Percentiles rank a stretch among this genome's conserved stretches.
Evolutionary conservation across 1,139 yeast species (phyloP).

Genomic region (Sugiyamaella xylanicola): DNA sequence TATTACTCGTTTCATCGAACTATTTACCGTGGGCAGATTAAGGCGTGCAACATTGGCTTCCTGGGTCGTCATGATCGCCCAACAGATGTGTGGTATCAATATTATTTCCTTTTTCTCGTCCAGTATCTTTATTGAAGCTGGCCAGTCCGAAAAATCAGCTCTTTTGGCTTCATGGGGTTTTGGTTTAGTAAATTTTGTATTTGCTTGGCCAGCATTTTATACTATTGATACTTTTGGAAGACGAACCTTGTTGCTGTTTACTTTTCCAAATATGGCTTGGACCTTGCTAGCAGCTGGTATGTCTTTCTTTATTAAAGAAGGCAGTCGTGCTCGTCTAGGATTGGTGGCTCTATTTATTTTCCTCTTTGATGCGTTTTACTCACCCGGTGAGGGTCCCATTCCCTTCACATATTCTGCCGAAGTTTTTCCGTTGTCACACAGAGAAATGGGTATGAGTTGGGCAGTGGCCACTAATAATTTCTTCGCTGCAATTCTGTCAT

Average conservation of each 20-base stretch:
- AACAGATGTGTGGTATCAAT: slow-evolving; percentile 86
- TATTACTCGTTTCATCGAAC: slow-evolving; percentile 46
- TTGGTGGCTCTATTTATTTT: slow-evolving; percentile 58
- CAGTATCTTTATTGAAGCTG: slow-evolving; percentile 25
- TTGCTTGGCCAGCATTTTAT: slow-evolving; percentile 81
- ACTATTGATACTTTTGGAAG: slow-evolving; percentile 82
- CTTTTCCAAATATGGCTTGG: slow-evolving; percentile 79
- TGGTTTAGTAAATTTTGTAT: slow-evolving; percentile 75
- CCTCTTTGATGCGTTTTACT: slow-evolving; percentile 62
- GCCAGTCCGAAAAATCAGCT: slow-evolving; percentile 42
- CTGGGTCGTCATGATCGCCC: slow-evolving; percentile 81
- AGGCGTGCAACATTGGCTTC: slow-evolving; percentile 79
- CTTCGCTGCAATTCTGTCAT: slow-evolving; percentile 68
- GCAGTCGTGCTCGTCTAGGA: slow-evolving; percentile 53
- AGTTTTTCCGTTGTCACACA: slow-evolving; percentile 69
- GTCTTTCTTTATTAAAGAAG: slow-evolving; percentile 64
- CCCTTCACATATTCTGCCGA: slow-evolving; percentile 78
- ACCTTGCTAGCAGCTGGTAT: slow-evolving; percentile 72
- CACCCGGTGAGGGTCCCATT: slow-evolving; percentile 76
- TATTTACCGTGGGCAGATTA: slow-evolving; percentile 67
- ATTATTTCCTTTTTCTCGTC: slow-evolving; percentile 65
- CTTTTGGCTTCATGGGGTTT: slow-evolving; percentile 83
- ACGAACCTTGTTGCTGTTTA: slow-evolving; percentile 63
- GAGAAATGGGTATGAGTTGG: slow-evolving; percentile 72
- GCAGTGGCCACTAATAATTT: slow-evolving; percentile 80